Percentiles rank a stretch among this genome's conserved stretches.
Evolutionary conservation across 2,329 filamentous ascomycete genomes (phyloP).

Genomic region (Gliomastix tumulicola): DNA sequence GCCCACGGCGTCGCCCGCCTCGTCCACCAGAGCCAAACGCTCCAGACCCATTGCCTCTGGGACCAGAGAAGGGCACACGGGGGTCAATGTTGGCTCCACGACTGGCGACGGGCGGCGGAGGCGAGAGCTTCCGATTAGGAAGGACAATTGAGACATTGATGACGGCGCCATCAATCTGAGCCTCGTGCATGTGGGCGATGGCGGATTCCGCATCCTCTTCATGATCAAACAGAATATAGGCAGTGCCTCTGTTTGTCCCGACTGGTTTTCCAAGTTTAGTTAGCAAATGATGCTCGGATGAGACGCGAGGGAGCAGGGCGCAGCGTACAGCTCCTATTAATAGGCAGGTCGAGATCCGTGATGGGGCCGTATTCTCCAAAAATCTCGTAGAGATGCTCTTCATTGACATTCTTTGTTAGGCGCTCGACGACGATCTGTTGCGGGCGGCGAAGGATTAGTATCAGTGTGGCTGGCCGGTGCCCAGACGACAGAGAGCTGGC

Average conservation of each 20-base stretch:
- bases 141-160: conserved; percentile 87
- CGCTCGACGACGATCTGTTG: conserved; percentile 88
- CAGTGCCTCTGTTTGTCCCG: conserved; percentile 85
- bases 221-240: conserved; percentile 79
- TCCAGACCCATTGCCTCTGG: conserved; percentile 24
- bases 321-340: conserved; percentile 73
- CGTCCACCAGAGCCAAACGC: conserved; percentile 23
- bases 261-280: conserved; percentile 37
- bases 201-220: conserved; percentile 78
- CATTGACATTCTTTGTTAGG: conserved; percentile 89
- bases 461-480: background rate
- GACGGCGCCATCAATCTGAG: conserved; percentile 77
- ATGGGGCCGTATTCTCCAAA: conserved; percentile 86
- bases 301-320: background rate
- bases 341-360: conserved; percentile 79
- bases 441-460: background rate
- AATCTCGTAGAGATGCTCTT: conserved; percentile 82
- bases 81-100: conserved; percentile 54
- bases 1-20: conserved; percentile 26
- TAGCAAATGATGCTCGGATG: conserved; percentile 5
- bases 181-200: conserved; percentile 96
- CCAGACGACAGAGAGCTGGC: conserved; percentile 23
- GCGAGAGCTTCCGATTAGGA: conserved; percentile 75
- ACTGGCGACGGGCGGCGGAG: conserved; percentile 66
- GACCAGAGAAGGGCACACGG: conserved; percentile 20